Evolutionary conservation across 139 green algal species (phyloP).

Genomic region (Micractinium conductrix): DNA sequence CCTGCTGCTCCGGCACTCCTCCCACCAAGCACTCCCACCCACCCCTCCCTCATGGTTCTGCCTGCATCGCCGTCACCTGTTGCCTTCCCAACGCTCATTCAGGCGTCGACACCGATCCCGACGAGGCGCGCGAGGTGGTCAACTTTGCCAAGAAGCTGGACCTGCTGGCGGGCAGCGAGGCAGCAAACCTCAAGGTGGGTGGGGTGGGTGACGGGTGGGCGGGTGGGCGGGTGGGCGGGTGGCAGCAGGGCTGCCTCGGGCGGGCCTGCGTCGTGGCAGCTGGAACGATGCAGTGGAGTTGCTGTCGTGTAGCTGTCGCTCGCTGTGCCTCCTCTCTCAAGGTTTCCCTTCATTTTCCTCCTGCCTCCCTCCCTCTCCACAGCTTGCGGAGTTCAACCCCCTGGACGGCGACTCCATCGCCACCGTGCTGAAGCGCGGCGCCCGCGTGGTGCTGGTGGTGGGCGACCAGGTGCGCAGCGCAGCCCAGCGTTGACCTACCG

Average conservation of each 20-base stretch:
- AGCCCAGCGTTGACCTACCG: no score
- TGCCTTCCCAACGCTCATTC: neutral
- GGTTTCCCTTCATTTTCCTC: neutral
- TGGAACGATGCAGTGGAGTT: neutral
- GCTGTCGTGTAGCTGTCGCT: neutral
- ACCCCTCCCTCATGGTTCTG: neutral
- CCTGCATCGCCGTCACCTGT: neutral
- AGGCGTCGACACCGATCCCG: slow-evolving; percentile 27
- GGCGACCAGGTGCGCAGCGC: slow-evolving; percentile 26
- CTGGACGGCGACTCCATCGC: slow-evolving; percentile 9
- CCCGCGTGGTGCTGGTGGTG: slow-evolving; percentile 30
- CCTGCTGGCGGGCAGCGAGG: slow-evolving; percentile 21
- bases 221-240: no score
- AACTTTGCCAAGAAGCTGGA: slow-evolving; percentile 42
- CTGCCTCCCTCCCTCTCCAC: neutral
- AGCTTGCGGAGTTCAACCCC: slow-evolving; percentile 33
- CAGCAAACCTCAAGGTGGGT: slow-evolving; percentile 15
- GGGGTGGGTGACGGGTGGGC: no score
- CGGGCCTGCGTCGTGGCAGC: no score
- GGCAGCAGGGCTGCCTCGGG: no score
- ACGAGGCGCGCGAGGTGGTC: slow-evolving; percentile 13
- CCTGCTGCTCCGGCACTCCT: no score
- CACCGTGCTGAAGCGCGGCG: neutral
- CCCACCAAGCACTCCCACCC: neutral
- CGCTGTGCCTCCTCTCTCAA: no score